These are phyloP conservation scores for Lignosus rhinocerotis DNA, from an alignment of 1,284 basidiomycete genomes.

Conservation along the genomic window DNA sequence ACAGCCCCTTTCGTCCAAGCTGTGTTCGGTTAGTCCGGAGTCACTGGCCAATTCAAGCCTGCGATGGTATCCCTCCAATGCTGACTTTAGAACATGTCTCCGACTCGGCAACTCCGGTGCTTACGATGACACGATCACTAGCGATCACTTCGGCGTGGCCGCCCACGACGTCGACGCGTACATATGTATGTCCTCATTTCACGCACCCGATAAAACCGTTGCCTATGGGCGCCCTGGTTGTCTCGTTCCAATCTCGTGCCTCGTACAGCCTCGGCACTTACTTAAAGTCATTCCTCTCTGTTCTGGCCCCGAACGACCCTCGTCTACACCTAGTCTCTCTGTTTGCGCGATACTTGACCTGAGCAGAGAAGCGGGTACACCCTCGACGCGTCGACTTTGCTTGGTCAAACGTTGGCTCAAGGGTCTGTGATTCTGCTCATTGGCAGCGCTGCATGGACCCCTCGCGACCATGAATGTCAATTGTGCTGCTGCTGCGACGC, in stretches of 20 bases:
- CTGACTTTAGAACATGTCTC: too few relatives aligned
- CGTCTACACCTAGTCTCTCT: background rate
- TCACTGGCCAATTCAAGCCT: too few relatives aligned
- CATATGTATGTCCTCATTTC: background rate
- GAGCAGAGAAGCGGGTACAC: background rate
- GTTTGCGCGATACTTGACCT: background rate
- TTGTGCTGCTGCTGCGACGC: slow-evolving; percentile 1
- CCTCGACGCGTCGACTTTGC: background rate
- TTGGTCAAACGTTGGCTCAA: background rate
- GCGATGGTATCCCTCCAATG: too few relatives aligned
- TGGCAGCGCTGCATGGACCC: background rate
- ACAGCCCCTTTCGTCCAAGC: too few relatives aligned
- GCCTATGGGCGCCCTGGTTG: background rate
- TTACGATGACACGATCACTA: slow-evolving; percentile 3
- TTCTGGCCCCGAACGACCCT: background rate
- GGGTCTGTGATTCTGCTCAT: background rate
- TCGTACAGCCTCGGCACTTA: background rate
- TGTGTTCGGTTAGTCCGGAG: too few relatives aligned
- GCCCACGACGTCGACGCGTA: background rate
- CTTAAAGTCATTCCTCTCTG: background rate
- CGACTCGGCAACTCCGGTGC: too few relatives aligned
- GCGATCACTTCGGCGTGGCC: slow-evolving; percentile 6
- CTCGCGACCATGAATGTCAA: slow-evolving; percentile 12
- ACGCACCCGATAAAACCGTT: background rate
- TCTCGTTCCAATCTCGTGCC: background rate